These are phyloP conservation scores for Toxoplasma gondii DNA, from an alignment of 169 alveolate species.

Conservation along the genomic window DNA sequence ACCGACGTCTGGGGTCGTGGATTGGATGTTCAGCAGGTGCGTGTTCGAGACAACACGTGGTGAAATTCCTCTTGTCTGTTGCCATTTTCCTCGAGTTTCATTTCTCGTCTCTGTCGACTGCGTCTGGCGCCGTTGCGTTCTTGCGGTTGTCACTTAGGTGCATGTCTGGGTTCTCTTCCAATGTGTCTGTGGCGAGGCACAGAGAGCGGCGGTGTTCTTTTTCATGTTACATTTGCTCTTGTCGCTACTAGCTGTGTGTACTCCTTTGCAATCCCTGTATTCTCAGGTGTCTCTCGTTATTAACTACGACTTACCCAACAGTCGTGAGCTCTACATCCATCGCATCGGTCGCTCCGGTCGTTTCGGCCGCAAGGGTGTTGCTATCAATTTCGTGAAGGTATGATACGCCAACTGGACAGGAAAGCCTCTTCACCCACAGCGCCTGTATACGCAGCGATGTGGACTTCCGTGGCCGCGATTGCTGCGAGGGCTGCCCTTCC, in stretches of 20 bases:
- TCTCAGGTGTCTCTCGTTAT: constrained; percentile 93
- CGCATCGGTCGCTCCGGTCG: constrained; percentile 99
- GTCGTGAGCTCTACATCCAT: constrained; percentile 97
- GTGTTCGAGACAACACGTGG: no score
- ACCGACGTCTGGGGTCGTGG: constrained; percentile 99
- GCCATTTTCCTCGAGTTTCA: no score
- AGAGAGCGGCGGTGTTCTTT: no score
- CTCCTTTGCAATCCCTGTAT: neutral
- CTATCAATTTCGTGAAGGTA: constrained; percentile 97
- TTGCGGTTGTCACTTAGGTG: neutral
- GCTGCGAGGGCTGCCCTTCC: neutral
- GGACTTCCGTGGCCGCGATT: no score
- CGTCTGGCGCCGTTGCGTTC: constrained; percentile 7
- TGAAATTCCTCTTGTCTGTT: neutral
- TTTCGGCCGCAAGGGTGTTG: constrained; percentile 99
- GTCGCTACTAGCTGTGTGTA: no score
- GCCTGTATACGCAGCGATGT: no score
- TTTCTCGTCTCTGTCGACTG: no score
- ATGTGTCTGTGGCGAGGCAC: no score
- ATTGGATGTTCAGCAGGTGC: constrained; percentile 97
- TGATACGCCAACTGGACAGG: neutral
- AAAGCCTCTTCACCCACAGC: no score
- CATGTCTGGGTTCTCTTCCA: neutral
- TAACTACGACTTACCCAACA: constrained; percentile 98
- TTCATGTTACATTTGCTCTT: no score